These are phyloP conservation scores for Debaryomycetaceae sp. DNA, from an alignment of 1,139 yeast genomes.

Conservation along the genomic window DNA sequence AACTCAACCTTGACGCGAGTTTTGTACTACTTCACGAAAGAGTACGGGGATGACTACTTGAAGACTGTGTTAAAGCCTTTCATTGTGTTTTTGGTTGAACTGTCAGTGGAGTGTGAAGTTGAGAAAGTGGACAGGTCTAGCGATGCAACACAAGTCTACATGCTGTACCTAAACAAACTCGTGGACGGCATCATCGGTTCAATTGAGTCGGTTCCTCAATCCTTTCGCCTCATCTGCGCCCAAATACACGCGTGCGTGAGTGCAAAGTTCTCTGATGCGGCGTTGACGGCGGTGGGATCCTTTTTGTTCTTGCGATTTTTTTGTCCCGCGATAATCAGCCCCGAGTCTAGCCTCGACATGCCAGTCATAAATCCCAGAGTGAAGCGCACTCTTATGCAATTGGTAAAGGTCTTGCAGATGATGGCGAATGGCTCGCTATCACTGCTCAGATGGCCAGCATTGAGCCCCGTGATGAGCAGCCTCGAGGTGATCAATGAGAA, in stretches of 20 bases:
- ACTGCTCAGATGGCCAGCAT: conserved; percentile 50
- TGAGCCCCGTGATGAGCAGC: conserved; percentile 30
- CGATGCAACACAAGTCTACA: conserved; percentile 40
- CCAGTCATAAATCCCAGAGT: conserved; percentile 36
- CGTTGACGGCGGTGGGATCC: conserved; percentile 72
- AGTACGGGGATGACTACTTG: conserved; percentile 53
- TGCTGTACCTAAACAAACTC: conserved; percentile 45
- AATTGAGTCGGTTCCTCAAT: conserved; percentile 50
- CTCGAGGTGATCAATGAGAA: conserved; percentile 33
- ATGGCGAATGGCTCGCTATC: conserved; percentile 71
- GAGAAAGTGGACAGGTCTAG: conserved; percentile 38
- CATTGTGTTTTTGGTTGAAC: conserved; percentile 36
- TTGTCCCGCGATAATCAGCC: conserved; percentile 89
- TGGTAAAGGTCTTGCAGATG: conserved; percentile 80
- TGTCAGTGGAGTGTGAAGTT: conserved; percentile 52
- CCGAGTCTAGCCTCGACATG: conserved; percentile 53
- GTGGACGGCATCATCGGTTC: conserved; percentile 55
- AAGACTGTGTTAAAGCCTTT: conserved; percentile 44
- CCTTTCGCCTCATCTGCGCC: conserved; percentile 65
- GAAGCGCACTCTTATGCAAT: conserved; percentile 64
- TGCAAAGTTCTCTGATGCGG: conserved; percentile 57
- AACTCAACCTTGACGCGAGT: conserved; percentile 77
- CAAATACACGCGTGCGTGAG: conserved; percentile 58
- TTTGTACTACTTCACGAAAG: conserved; percentile 59
- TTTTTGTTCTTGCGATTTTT: conserved; percentile 75